phyloP scores from a whole-genome alignment of 345 rosid genomes.

The Eucalyptus tenuipes region DNA sequence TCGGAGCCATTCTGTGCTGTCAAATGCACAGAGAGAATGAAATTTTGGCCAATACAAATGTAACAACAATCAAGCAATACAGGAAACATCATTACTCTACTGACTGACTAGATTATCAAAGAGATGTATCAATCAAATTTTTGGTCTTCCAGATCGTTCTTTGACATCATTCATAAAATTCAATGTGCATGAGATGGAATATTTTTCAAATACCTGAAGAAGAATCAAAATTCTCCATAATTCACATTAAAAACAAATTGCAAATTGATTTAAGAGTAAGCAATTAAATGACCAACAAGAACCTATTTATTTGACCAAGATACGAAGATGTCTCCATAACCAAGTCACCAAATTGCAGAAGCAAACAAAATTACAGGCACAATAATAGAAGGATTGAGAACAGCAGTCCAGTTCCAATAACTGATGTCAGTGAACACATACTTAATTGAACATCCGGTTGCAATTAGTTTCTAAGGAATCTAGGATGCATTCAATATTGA shows the following conservation, averaged over 20 bases:
- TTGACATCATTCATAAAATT: not conserved
- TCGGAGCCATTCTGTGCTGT: conserved; percentile 78
- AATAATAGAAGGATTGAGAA: not conserved
- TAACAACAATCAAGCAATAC: not conserved
- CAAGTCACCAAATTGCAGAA: not conserved
- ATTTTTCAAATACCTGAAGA: not conserved
- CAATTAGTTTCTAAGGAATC: not conserved
- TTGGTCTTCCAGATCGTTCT: not conserved
- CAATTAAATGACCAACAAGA: not conserved
- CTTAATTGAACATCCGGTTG: not conserved
- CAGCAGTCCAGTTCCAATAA: not conserved
- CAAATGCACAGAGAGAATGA: not conserved
- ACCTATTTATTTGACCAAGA: not conserved
- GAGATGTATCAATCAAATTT: not conserved
- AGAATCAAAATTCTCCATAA: not conserved
- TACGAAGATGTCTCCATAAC: not conserved
- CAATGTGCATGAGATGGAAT: not conserved
- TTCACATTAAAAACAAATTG: not conserved
- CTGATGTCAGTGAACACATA: not conserved
- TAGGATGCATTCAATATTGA: not conserved
- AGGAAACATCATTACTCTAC: not conserved
- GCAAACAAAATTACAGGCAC: not conserved
- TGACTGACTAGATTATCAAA: not conserved
- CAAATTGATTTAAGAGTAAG: not conserved
- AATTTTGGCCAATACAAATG: not conserved